Evolutionary conservation across 2,329 filamentous ascomycete species (phyloP), one percentile per base, ranked within the genome.

Genomic region (Penicillium verrucosum): DNA sequence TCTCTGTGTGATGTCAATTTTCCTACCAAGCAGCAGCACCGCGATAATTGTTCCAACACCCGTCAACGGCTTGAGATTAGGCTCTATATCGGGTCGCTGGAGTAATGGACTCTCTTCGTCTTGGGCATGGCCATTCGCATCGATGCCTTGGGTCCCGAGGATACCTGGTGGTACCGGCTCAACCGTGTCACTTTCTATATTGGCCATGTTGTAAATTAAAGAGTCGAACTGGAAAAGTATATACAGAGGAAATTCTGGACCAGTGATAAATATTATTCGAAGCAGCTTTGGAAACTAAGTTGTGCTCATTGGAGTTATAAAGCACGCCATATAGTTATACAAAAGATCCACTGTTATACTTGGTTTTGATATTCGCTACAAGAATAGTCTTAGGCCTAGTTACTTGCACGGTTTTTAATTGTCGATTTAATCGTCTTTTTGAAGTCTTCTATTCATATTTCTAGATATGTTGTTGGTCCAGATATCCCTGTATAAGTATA

Each of bases 1-100:
- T 32, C 23, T 10, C 16, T 0, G 7, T 34, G 2, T 32, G 12
- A 4, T 12, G 4, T 2, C 6, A 40, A 16, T 29, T 29, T 18
- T 14, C 29, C 14, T 62, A 72, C 70, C 70, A 1, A 72, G 60
- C 18, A 72, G 50, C 3, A 72, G 54, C 8, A 72, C 67, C 1
- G 65, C 61, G 2, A 71, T 66, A 1, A 72, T 60, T 1, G 68
- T 67, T 9, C 57, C 55, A 21, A 70, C 61, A 9, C 63, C 62
- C 1, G 56, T 59, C 25, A 60, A 40, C 0, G 59, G 38, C 30
- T 62, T 55, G 2, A 57, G 44, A 2, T 50, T 55, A 5, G 54
- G 14, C 4, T 54, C 55, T 11, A 40, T 47, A 8, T 53, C 43
- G 4, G 54, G 25, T 7, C 12, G 48, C 32, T 55, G 27, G 9